phyloP scores from a whole-genome alignment of 1,139 yeast species.

The Scheffersomyces titani region DNA sequence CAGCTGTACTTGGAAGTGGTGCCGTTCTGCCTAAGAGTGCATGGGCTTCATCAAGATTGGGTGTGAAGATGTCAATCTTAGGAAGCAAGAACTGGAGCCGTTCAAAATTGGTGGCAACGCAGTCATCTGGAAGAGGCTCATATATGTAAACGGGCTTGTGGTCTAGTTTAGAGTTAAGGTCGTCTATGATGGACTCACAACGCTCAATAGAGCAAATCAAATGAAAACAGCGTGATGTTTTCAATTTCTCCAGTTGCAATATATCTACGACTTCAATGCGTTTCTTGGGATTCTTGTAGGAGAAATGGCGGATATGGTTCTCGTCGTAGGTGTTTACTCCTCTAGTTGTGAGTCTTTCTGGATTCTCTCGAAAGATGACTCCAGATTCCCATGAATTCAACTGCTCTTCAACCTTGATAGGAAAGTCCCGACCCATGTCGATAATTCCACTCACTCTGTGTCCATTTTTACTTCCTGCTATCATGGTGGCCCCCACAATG shows the following conservation, averaged over 20 bases:
- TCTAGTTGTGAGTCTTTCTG: slow-evolving; percentile 64
- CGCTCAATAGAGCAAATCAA: slow-evolving; percentile 73
- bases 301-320: slow-evolving; percentile 54
- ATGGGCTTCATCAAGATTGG: slow-evolving; percentile 84
- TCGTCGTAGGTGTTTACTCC: slow-evolving; percentile 78
- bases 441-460: slow-evolving; percentile 62
- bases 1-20: slow-evolving; percentile 11
- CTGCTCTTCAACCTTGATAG: slow-evolving; percentile 43
- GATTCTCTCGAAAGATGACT: slow-evolving; percentile 52
- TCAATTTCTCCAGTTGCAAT: slow-evolving; percentile 31
- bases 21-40: slow-evolving; percentile 42
- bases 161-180: slow-evolving; percentile 21
- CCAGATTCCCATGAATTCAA: slow-evolving; percentile 66
- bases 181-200: slow-evolving; percentile 46
- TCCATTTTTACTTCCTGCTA: slow-evolving; percentile 38
- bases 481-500: slow-evolving; percentile 70
- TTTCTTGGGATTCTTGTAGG: slow-evolving; percentile 56
- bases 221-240: slow-evolving; percentile 57
- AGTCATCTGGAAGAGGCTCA: slow-evolving; percentile 87
- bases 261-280: slow-evolving; percentile 67
- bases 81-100: slow-evolving; percentile 43
- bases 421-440: slow-evolving; percentile 82
- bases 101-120: slow-evolving; percentile 50
- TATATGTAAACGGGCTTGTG: slow-evolving; percentile 55
- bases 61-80: slow-evolving; percentile 65